A percentile compares a stretch with the other conserved stretches of the same genome.
phyloP scores from a whole-genome alignment of 176 grass and related monocot genomes.

The Panicum miliaceum region DNA sequence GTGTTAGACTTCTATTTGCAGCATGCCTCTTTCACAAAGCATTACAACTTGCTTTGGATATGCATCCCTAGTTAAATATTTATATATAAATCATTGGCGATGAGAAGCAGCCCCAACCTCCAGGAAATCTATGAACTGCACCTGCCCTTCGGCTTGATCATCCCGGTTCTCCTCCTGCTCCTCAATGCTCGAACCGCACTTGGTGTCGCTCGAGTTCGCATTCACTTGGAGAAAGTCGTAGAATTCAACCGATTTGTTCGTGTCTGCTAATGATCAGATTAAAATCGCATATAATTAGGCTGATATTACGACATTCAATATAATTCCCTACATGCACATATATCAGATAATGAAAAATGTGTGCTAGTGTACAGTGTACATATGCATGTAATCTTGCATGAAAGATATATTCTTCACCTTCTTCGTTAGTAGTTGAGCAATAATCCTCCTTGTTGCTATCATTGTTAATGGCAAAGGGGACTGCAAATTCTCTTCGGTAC shows the following conservation, averaged over 20 bases:
- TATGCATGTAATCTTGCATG: neutral
- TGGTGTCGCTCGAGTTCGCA: slow-evolving; percentile 74
- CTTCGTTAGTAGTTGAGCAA: slow-evolving; percentile 54
- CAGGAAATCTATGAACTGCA: slow-evolving; percentile 89
- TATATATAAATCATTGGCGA: slow-evolving; percentile 52
- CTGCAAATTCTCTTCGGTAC: slow-evolving; percentile 56
- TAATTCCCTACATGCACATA: neutral
- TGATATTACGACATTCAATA: neutral
- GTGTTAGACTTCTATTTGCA: slow-evolving; percentile 59
- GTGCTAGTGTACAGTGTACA: neutral
- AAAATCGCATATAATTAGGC: neutral
- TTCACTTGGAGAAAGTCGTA: slow-evolving; percentile 97
- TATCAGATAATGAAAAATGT: slow-evolving; percentile 8
- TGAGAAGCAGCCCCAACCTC: slow-evolving; percentile 72
- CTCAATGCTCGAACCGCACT: slow-evolving; percentile 78
- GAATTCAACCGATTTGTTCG: slow-evolving; percentile 65
- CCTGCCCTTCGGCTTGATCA: slow-evolving; percentile 48
- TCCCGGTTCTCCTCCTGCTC: slow-evolving; percentile 70
- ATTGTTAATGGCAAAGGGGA: slow-evolving; percentile 51
- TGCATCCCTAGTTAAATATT: slow-evolving; percentile 59
- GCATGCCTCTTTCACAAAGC: slow-evolving; percentile 58
- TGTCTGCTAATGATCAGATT: slow-evolving; percentile 53
- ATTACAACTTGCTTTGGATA: slow-evolving; percentile 64
- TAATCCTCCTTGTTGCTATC: slow-evolving; percentile 45
- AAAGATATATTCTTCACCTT: slow-evolving; percentile 57